Conservation (phyloP, 208 protist genomes). For the Hexamita inflata region DNA sequence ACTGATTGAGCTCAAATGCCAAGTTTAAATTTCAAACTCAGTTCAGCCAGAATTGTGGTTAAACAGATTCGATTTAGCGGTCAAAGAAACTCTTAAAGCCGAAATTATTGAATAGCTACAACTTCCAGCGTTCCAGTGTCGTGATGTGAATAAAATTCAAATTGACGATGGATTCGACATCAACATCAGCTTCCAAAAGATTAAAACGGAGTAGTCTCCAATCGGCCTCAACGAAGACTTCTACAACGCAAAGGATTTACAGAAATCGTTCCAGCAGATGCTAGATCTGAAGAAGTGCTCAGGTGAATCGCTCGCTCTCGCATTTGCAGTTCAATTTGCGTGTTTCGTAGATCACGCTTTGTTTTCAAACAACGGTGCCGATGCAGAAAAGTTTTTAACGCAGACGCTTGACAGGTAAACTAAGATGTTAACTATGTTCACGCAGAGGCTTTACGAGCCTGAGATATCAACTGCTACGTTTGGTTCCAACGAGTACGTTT, state of each 20-base stretch:
- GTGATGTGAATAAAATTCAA: background rate
- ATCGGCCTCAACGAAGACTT: too few relatives aligned
- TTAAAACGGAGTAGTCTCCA: background rate
- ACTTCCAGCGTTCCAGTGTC: background rate
- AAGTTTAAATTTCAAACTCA: background rate
- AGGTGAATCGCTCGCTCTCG: background rate
- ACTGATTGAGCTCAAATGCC: background rate
- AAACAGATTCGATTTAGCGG: background rate
- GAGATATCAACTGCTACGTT: slow-evolving; percentile 1
- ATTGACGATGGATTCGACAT: background rate
- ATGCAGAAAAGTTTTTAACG: background rate
- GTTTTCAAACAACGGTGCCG: background rate
- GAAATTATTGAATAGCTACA: background rate
- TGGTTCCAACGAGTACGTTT: background rate
- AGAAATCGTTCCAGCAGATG: background rate
- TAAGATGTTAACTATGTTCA: background rate
- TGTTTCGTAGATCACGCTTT: background rate
- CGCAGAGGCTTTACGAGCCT: background rate
- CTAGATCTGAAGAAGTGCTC: background rate
- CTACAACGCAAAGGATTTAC: too few relatives aligned
- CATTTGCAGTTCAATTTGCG: background rate
- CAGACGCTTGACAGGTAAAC: background rate
- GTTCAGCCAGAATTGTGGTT: slow-evolving; percentile 8
- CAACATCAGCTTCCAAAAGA: background rate
- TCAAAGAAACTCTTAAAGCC: slow-evolving; percentile 1